These are phyloP conservation scores for Phyllosticta capitalensis DNA, from an alignment of 2,329 filamentous ascomycete genomes.

Conservation along the genomic window DNA sequence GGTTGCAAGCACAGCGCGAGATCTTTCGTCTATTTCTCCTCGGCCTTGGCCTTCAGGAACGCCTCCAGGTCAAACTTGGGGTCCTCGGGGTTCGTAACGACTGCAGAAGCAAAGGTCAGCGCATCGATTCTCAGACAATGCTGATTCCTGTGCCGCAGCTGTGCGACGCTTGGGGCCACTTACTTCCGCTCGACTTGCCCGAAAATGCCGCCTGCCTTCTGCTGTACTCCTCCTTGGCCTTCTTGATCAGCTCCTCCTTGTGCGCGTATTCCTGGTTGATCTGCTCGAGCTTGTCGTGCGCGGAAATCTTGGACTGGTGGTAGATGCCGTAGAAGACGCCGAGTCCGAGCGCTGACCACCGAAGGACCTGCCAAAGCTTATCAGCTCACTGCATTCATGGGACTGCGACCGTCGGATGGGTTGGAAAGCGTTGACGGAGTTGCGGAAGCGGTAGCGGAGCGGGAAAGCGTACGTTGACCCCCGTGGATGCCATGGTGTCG, in stretches of 20 bases:
- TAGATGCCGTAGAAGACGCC: conserved; percentile 93
- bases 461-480: conserved; percentile 42
- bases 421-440: conserved; percentile 6
- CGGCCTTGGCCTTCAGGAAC: conserved; percentile 57
- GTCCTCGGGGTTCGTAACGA: conserved; percentile 59
- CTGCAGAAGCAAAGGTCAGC: conserved; percentile 1
- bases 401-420: neutral
- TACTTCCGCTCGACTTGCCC: conserved; percentile 28
- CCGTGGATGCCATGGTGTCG: conserved; percentile 17
- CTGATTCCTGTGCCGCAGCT: conserved; percentile 17
- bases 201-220: conserved; percentile 55
- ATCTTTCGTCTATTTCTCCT: conserved; percentile 22
- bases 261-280: conserved; percentile 77
- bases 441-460: conserved; percentile 4
- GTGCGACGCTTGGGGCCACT: conserved; percentile 17
- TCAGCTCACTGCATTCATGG: neutral
- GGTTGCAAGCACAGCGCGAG: neutral
- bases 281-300: conserved; percentile 59
- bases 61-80: conserved; percentile 91
- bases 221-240: conserved; percentile 84
- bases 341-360: conserved; percentile 86
- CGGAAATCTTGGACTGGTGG: conserved; percentile 75
- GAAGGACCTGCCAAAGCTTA: conserved; percentile 62
- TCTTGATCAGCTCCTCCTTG: conserved; percentile 82
- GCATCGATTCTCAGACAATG: neutral